Base-by-base conservation (phyloP, 441 rosid genomes). In the Codiaeum variegatum region DNA sequence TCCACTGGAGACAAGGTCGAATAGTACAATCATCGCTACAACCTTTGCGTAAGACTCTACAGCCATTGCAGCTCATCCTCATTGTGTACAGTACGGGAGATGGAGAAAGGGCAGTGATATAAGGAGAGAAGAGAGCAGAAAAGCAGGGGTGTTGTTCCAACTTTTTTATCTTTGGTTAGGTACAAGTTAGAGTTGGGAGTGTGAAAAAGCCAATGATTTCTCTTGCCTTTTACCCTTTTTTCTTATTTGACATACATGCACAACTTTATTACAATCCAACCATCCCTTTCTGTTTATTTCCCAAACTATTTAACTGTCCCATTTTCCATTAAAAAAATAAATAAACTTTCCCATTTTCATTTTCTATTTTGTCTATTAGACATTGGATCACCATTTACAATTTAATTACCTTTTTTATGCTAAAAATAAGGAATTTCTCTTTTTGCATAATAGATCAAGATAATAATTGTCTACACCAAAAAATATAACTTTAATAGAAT, bases 21-120 rank as follows among this genome's bases (percentile, higher is more conserved):
- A 87, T 77, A 59, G 61, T 67, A 52, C 88, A 87, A 77, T 76
- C 81, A 5, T 83, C 86, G 36, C 70, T 74, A 75, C 90, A 87
- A 34, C 90, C 88, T 70, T 87, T 87, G 34, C 90, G 82, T 15
- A 87, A 80, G 60, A 87, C 85, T 3, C 90, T 69, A 80, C 90
- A 85, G 21, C 88, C 90, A 62, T 85, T 85, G 82, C 90, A 87
- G 75, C 90, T 87, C 87, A 85, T 83, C 78, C 77, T 83, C 88
- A 84, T 80, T 68, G 38, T 61, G 66, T 63, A 28, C 0, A 29
- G 73, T 19, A 69, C 67, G n/a, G n/a, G 75, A 49, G 63, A 32
- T 65, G 12, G 29, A 28, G 56, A 12, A 76, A 67, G 61, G 64
- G 28, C 16, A 76, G 61, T 62, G 63, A 55, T 55, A 55, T 55